Percentiles rank a stretch among this genome's conserved stretches.
Conservation (phyloP, 768 basidiomycete genomes). For the Termitomyces sp. region DNA sequence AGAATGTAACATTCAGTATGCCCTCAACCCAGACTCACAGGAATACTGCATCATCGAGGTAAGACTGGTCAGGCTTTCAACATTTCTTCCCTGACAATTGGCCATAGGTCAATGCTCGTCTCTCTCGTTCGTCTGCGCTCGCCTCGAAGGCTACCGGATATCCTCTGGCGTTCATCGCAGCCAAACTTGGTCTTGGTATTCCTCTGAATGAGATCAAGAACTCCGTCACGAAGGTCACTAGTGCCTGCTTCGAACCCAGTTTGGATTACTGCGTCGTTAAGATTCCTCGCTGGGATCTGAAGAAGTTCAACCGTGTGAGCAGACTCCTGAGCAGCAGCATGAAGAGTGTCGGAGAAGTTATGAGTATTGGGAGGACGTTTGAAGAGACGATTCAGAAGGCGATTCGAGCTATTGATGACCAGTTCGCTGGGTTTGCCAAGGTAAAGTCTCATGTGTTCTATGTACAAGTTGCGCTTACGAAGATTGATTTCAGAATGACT, state of each 20-base stretch:
- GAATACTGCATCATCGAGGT: slow-evolving; percentile 99
- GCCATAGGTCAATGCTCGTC: slow-evolving; percentile 82
- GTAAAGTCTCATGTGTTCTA: slow-evolving; percentile 28
- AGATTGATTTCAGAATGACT: slow-evolving; percentile 60
- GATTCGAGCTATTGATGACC: slow-evolving; percentile 93
- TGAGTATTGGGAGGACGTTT: slow-evolving; percentile 98
- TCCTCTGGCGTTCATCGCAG: slow-evolving; percentile 96
- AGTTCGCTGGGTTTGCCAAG: slow-evolving; percentile 89
- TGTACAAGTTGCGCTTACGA: neutral
- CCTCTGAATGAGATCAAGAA: slow-evolving; percentile 98
- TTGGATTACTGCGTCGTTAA: slow-evolving; percentile 98
- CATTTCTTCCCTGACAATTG: slow-evolving; percentile 2
- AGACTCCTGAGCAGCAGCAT: slow-evolving; percentile 89
- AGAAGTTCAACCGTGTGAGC: slow-evolving; percentile 96
- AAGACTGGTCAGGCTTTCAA: neutral
- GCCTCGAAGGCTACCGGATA: slow-evolving; percentile 99
- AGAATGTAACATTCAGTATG: slow-evolving; percentile 99
- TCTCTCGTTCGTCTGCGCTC: slow-evolving; percentile 95
- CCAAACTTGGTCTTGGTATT: slow-evolving; percentile 95
- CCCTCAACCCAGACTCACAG: slow-evolving; percentile 89
- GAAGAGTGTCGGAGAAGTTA: slow-evolving; percentile 99
- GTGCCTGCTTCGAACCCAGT: slow-evolving; percentile 96
- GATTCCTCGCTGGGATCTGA: slow-evolving; percentile 98
- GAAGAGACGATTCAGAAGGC: slow-evolving; percentile 99
- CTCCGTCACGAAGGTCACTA: slow-evolving; percentile 93